These are phyloP conservation scores for Phytophthora foliorum DNA, from an alignment of 352 stramenopile species.

Conservation along the genomic window DNA sequence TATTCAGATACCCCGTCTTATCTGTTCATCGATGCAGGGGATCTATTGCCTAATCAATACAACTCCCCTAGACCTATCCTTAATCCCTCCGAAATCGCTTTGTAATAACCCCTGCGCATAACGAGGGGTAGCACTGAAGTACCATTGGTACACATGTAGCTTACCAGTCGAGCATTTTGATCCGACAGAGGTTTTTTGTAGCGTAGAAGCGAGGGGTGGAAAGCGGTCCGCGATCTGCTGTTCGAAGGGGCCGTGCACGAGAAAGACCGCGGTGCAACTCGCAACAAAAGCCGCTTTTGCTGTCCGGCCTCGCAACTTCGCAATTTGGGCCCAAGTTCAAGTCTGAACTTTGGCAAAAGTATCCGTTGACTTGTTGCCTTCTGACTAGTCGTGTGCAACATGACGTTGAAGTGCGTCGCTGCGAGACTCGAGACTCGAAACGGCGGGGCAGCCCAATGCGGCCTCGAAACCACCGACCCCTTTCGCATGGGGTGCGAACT, in stretches of 20 bases:
- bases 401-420: constrained; percentile 19
- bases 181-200: neutral
- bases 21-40: too few species aligned
- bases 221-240: constrained; percentile 26
- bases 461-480: constrained; percentile 26
- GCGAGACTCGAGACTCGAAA: constrained; percentile 19
- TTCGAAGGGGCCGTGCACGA: constrained; percentile 30
- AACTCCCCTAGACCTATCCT: too few species aligned
- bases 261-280: constrained; percentile 14
- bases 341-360: constrained; percentile 17
- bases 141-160: too few species aligned
- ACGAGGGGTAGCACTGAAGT: too few species aligned
- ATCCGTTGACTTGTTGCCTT: constrained; percentile 12
- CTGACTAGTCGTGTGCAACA: constrained; percentile 5
- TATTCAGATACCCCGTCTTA: too few species aligned
- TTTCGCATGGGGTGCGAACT: constrained; percentile 10
- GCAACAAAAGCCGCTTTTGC: constrained; percentile 11
- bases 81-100: too few species aligned
- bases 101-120: too few species aligned
- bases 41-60: too few species aligned
- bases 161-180: constrained; percentile 1
- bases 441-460: neutral
- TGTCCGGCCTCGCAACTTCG: constrained; percentile 19
- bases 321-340: constrained; percentile 1
- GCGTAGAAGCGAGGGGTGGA: constrained; percentile 25